Percentiles rank a stretch among this genome's conserved stretches.
These are phyloP conservation scores for Ascobolus immersus DNA, from an alignment of 495 filamentous ascomycete species.

Conservation along the genomic window DNA sequence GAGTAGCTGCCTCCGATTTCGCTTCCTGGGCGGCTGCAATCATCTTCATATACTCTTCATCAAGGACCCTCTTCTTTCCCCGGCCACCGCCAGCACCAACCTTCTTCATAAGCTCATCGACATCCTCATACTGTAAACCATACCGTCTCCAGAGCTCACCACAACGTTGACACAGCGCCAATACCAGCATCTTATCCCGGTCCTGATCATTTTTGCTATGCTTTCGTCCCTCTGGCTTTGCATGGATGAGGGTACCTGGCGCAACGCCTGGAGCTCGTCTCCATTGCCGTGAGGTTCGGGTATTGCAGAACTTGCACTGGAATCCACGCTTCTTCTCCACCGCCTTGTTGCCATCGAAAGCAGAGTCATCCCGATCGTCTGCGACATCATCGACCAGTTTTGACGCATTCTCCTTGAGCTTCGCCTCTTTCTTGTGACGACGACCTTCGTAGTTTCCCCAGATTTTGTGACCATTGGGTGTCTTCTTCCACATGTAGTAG, in stretches of 20 bases:
- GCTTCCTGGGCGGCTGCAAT: slow-evolving; percentile 28
- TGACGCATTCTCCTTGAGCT: slow-evolving; percentile 33
- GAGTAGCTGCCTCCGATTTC: slow-evolving; percentile 9
- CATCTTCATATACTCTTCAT: slow-evolving; percentile 77
- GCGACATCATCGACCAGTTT: slow-evolving; percentile 80
- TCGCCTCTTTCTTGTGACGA: slow-evolving; percentile 66
- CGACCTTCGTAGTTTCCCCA: slow-evolving; percentile 74
- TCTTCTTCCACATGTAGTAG: slow-evolving; percentile 98
- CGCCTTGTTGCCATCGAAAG: slow-evolving; percentile 82
- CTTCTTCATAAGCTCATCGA: slow-evolving; percentile 84
- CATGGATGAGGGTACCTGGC: slow-evolving; percentile 43
- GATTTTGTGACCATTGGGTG: slow-evolving; percentile 52
- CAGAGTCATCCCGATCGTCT: slow-evolving; percentile 81
- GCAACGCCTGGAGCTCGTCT: slow-evolving; percentile 55
- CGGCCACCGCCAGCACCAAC: slow-evolving; percentile 56
- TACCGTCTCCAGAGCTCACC: slow-evolving; percentile 83
- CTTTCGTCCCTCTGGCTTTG: slow-evolving; percentile 35
- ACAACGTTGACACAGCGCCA: slow-evolving; percentile 73
- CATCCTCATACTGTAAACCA: slow-evolving; percentile 80
- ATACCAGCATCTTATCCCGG: slow-evolving; percentile 47
- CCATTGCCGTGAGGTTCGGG: slow-evolving; percentile 65
- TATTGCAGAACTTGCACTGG: slow-evolving; percentile 80
- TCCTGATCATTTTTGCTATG: slow-evolving; percentile 34
- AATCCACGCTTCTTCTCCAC: slow-evolving; percentile 51
- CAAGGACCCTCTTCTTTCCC: slow-evolving; percentile 63